Evolutionary conservation across 306 rosid genomes (phyloP).

Genomic region (Sesbania bispinosa): DNA sequence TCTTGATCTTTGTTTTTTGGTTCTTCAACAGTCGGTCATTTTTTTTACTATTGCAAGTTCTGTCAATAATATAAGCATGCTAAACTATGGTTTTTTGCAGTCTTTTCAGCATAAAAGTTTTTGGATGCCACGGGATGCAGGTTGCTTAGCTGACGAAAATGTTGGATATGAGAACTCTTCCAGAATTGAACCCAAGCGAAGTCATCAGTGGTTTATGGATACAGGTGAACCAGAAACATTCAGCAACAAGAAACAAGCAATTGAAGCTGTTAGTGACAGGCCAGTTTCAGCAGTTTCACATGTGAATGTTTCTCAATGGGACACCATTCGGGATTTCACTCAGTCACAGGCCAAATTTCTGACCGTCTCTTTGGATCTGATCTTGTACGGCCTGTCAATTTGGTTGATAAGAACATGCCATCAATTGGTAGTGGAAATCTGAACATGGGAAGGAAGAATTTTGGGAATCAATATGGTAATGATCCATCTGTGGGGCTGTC

Average conservation of each 20-base stretch:
- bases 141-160: slow-evolving; percentile 75
- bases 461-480: slow-evolving; percentile 58
- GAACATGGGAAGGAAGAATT: slow-evolving; percentile 57
- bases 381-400: slow-evolving; percentile 44
- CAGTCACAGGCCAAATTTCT: slow-evolving; percentile 62
- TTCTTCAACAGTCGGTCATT: neutral
- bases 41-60: neutral
- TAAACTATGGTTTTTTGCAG: slow-evolving; percentile 39
- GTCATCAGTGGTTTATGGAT: slow-evolving; percentile 82
- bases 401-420: slow-evolving; percentile 62
- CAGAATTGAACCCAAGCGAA: slow-evolving; percentile 72
- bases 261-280: slow-evolving; percentile 57
- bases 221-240: slow-evolving; percentile 54
- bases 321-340: slow-evolving; percentile 69
- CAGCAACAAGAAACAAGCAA: slow-evolving; percentile 75
- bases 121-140: slow-evolving; percentile 74
- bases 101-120: slow-evolving; percentile 82
- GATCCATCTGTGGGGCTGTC: slow-evolving; percentile 67
- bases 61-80: slow-evolving; percentile 6
- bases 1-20: neutral
- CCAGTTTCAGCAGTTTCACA: slow-evolving; percentile 61
- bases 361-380: slow-evolving; percentile 81
- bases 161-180: slow-evolving; percentile 72
- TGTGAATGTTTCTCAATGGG: slow-evolving; percentile 65
- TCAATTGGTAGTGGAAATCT: slow-evolving; percentile 60